Base-by-base conservation (phyloP, 495 filamentous ascomycete genomes). In the Endocarpon pusillum region DNA sequence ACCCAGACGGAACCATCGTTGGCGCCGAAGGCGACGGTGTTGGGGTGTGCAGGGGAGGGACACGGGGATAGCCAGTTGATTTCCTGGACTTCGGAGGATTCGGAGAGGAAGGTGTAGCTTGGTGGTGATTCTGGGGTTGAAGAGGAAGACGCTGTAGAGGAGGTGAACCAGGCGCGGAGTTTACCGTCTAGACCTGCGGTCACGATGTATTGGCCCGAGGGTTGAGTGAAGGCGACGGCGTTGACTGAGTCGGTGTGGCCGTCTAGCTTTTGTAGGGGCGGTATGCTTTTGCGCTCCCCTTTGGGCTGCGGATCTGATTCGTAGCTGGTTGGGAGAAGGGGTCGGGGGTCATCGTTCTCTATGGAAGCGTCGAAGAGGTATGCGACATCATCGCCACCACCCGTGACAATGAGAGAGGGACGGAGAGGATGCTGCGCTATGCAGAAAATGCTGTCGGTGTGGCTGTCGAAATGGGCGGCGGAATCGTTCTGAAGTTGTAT, bases 1-100 rank as follows among this genome's bases (percentile, higher is more conserved):
- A 99, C 78, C 91, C 91, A 99, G 4, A 92, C 82, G 31, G 72
- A 80, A 28, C 91, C 91, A 51, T 99, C 87, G n/a, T 67, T 78
- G 24, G 84, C 83, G 23, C 91, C 91, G 15, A 96, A 54, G 1
- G 91, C 91, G 41, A 99, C 47, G n/a, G 79, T 73, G 53, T 94
- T 91, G 17, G 73, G 67, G 48, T 78, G 67, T 6, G 59, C 54
- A 12, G 66, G 52, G 14, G 67, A 64, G 2, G 87, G 87, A 49
- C 81, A 93, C 0, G 81, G 62, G 0, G 65, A 52, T 4, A 96
- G 54, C 83, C 86, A 99, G 61, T 91, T 91, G 40, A 99, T 77
- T 53, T 94, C 87, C 40, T 87, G 76, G 1, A 93, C 86, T 53
- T 99, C 91, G 57, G 81, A 73, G 1, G 70, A 66, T 44, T 78